Evolutionary conservation across 1,139 yeast genomes (phyloP).

Genomic region (Yamadazyma spencermartinsiae): DNA sequence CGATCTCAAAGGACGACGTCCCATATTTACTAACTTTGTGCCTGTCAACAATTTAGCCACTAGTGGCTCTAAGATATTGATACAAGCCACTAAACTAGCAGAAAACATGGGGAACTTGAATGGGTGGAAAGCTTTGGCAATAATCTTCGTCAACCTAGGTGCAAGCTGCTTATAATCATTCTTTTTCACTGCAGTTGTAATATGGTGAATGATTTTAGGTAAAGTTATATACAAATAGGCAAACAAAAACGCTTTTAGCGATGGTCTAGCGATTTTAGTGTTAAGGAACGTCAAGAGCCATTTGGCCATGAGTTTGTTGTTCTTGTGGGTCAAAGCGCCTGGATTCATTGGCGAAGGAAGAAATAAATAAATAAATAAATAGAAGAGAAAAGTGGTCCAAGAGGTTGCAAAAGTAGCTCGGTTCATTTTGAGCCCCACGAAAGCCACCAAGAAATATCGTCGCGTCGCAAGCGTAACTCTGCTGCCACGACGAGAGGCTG

Average conservation of each 20-base stretch:
- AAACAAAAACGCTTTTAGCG: conserved; percentile 31
- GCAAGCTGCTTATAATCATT: conserved; percentile 17
- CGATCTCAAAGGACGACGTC: conserved; percentile 21
- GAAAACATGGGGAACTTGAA: conserved; percentile 33
- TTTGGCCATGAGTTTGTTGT: conserved; percentile 7
- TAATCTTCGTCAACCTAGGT: conserved; percentile 18
- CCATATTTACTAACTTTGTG: conserved; percentile 7
- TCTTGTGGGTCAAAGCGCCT: conserved; percentile 6
- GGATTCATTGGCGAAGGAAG: neutral
- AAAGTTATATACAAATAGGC: conserved; percentile 37
- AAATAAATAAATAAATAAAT: too few species aligned
- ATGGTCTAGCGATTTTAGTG: conserved; percentile 23
- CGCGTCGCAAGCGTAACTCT: too few species aligned
- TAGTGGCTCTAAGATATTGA: conserved; percentile 36
- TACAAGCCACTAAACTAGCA: conserved; percentile 30
- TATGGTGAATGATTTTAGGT: conserved; percentile 27
- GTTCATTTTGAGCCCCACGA: neutral
- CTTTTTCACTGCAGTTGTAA: conserved; percentile 20
- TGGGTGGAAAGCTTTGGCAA: conserved; percentile 29
- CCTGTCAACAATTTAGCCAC: conserved; percentile 19
- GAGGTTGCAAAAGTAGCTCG: neutral
- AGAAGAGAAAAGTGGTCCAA: neutral
- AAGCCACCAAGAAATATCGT: neutral
- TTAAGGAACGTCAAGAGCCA: conserved; percentile 8
- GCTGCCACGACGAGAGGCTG: too few species aligned